Conservation (phyloP, 495 filamentous ascomycete species). For the Talaromyces stipitatus region DNA sequence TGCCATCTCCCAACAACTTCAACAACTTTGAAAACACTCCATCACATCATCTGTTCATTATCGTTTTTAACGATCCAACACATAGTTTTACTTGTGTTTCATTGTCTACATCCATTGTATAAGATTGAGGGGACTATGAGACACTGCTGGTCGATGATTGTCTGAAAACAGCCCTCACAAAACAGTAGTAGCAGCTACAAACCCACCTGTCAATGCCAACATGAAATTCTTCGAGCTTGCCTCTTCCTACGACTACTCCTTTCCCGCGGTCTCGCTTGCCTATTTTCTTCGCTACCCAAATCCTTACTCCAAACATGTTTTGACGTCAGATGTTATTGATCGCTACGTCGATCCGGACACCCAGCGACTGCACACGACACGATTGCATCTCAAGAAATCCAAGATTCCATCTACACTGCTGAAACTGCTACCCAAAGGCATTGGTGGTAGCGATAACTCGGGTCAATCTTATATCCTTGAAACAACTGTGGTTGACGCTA, state of each 20-base stretch:
- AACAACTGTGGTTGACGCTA: conserved; percentile 79
- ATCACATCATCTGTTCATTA: neutral
- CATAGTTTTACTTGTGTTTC: neutral
- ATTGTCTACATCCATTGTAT: neutral
- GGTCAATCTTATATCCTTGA: conserved; percentile 84
- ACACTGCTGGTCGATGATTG: neutral
- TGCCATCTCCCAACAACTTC: neutral
- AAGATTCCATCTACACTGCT: conserved; percentile 77
- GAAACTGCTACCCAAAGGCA: conserved; percentile 72
- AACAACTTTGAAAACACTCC: neutral
- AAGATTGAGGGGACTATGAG: neutral
- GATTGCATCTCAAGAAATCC: conserved; percentile 89
- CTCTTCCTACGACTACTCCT: conserved; percentile 87
- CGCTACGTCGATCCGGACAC: conserved; percentile 73
- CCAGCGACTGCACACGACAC: conserved; percentile 76
- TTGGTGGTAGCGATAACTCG: conserved; percentile 64
- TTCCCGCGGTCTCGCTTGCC: conserved; percentile 86
- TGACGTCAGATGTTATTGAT: conserved; percentile 91
- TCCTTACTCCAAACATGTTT: conserved; percentile 89
- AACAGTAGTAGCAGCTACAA: neutral
- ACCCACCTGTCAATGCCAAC: neutral
- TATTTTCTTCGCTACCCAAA: conserved; percentile 99
- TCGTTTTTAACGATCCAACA: neutral
- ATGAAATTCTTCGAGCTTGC: conserved; percentile 86
- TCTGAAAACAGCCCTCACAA: neutral